Conservation (phyloP, 345 rosid species). For the Syzygium grande region DNA sequence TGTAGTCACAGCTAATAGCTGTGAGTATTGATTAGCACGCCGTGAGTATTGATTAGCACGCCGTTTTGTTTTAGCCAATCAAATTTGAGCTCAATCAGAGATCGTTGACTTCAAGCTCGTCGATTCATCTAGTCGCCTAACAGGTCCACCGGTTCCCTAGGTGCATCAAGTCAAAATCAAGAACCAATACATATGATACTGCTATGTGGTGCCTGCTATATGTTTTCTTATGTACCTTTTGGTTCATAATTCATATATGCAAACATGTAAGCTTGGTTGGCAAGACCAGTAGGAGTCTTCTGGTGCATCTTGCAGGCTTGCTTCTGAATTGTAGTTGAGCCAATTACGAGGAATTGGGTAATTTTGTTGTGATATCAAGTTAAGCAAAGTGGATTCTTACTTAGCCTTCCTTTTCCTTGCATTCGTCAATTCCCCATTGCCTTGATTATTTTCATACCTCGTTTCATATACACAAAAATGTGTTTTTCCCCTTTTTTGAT, state of each 20-base stretch:
- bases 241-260: neutral
- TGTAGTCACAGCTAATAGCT: no score
- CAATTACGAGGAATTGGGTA: neutral
- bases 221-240: no score
- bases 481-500: fast-evolving
- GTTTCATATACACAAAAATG: neutral
- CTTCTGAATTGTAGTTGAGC: neutral
- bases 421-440: neutral
- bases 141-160: no score
- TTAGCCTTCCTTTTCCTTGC: neutral
- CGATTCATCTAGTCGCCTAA: no score
- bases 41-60: no score
- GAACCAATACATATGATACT: neutral
- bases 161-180: neutral
- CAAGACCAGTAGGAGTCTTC: neutral
- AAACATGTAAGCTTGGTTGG: neutral
- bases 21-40: no score
- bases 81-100: no score
- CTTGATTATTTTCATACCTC: neutral
- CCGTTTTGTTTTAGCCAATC: no score
- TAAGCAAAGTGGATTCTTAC: neutral
- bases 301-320: neutral
- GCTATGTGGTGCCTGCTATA: neutral
- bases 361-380: neutral
- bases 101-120: no score